A percentile compares a stretch with the other conserved stretches of the same genome.
phyloP scores from a whole-genome alignment of 768 basidiomycete genomes.

The Agrocybe chaxingu region DNA sequence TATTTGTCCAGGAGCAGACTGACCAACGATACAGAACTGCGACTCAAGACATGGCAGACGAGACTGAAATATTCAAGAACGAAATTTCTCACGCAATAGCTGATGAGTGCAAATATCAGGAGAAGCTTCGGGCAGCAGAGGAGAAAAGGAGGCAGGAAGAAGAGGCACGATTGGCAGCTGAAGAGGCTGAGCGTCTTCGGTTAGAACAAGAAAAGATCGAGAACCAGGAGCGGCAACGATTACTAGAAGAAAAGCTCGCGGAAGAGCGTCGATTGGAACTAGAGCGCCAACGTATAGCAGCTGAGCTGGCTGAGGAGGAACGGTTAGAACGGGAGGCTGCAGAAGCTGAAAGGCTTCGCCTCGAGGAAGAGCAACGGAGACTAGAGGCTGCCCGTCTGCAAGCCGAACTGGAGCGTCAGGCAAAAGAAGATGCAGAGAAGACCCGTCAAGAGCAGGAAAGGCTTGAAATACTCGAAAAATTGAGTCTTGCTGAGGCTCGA shows the following conservation, averaged over 20 bases:
- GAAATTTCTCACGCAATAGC: slow-evolving; percentile 38
- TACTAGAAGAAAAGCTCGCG: slow-evolving; percentile 26
- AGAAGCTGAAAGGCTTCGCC: slow-evolving; percentile 19
- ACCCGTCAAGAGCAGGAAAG: slow-evolving; percentile 28
- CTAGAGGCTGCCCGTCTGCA: slow-evolving; percentile 14
- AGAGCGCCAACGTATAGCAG: slow-evolving; percentile 22
- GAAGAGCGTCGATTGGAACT: slow-evolving; percentile 25
- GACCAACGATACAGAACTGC: slow-evolving; percentile 49
- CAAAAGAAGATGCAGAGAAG: slow-evolving; percentile 31
- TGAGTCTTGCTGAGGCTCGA: slow-evolving; percentile 28
- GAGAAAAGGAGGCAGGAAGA: slow-evolving; percentile 32
- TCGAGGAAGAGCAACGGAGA: slow-evolving; percentile 20
- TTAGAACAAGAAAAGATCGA: slow-evolving; percentile 29
- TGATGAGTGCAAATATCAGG: slow-evolving; percentile 38
- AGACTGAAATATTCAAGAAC: slow-evolving; percentile 35
- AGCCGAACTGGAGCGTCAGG: slow-evolving; percentile 20
- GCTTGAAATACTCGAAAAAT: slow-evolving; percentile 28
- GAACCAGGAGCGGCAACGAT: slow-evolving; percentile 22
- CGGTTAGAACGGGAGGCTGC: slow-evolving; percentile 24
- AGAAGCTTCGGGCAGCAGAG: slow-evolving; percentile 32
- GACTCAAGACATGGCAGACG: slow-evolving; percentile 48
- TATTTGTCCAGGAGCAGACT: slow-evolving; percentile 45
- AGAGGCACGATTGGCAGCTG: slow-evolving; percentile 30
- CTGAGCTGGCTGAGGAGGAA: slow-evolving; percentile 24
- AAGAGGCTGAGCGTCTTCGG: slow-evolving; percentile 32